Evolutionary conservation across 345 rosid species (phyloP).

Genomic region (Noccaea bulbosa): DNA sequence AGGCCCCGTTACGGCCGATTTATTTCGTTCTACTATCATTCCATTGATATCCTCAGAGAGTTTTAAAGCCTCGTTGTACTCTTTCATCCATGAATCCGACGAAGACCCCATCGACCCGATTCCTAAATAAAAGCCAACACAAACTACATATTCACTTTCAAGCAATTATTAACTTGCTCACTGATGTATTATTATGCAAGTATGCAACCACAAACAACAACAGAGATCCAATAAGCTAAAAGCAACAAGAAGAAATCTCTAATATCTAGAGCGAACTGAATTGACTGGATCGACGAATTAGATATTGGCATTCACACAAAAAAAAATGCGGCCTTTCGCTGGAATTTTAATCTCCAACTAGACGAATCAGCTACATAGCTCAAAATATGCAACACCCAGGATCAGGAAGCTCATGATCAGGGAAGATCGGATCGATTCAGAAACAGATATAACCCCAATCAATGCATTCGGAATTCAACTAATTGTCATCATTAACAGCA

Average conservation of each 20-base stretch:
- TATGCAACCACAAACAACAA: conserved; percentile 9
- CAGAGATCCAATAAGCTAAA: conserved; percentile 12
- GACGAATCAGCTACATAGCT: not conserved
- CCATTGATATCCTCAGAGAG: conserved; percentile 78
- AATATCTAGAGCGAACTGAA: conserved; percentile 2
- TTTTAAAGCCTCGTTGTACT: conserved; percentile 76
- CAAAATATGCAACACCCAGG: not conserved
- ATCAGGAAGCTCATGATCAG: conserved; percentile 7
- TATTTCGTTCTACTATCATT: conserved; percentile 75
- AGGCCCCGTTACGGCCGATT: conserved; percentile 66
- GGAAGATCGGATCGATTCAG: conserved; percentile 23
- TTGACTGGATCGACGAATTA: not conserved
- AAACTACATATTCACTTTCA: not conserved
- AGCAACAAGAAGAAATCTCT: not conserved
- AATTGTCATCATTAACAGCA: not conserved
- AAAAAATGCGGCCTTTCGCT: conserved; percentile 9
- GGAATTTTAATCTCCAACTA: not conserved
- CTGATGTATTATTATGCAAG: not conserved
- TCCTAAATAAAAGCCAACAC: not conserved
- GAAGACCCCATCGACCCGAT: conserved; percentile 68
- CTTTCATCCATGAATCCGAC: conserved; percentile 82
- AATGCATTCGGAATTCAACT: not conserved
- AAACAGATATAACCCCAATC: not conserved
- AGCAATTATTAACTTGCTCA: not conserved
- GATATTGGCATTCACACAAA: not conserved